A percentile compares a stretch with the other conserved stretches of the same genome.
Evolutionary conservation across 73 alveolate genomes (phyloP).

Genomic region (Stentor coeruleus): DNA sequence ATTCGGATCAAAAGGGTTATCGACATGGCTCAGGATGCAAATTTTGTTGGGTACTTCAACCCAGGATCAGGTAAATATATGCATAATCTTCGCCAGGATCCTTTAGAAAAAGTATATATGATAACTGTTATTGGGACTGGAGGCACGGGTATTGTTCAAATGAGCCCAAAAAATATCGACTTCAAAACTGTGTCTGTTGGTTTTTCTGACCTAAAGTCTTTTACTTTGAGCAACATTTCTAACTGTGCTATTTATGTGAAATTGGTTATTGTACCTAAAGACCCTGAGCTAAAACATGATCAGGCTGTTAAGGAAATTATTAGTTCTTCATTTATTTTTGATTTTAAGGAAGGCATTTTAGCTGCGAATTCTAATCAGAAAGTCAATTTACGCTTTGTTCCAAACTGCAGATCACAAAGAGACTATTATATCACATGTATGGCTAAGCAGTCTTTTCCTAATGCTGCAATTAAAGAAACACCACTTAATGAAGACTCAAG

Average conservation of each 20-base stretch:
- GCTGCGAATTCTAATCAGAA: constrained; percentile 92
- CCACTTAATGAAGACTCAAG: constrained; percentile 72
- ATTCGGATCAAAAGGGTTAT: constrained; percentile 76
- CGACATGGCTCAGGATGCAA: constrained; percentile 74
- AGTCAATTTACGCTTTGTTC: constrained; percentile 90
- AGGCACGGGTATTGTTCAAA: constrained; percentile 84
- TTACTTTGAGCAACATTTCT: constrained; percentile 80
- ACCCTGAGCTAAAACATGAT: constrained; percentile 32
- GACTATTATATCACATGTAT: constrained; percentile 81
- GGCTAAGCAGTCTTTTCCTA: constrained; percentile 86
- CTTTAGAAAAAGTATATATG: constrained; percentile 64
- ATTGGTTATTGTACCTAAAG: constrained; percentile 73
- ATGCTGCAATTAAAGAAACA: constrained; percentile 59
- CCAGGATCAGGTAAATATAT: constrained; percentile 85
- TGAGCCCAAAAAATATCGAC: constrained; percentile 82
- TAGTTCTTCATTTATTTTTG: constrained; percentile 79
- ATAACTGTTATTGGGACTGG: constrained; percentile 84
- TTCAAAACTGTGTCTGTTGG: constrained; percentile 95
- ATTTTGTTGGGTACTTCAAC: constrained; percentile 82
- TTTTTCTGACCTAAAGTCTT: constrained; percentile 75
- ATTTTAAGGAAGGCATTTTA: constrained; percentile 88
- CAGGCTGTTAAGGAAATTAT: constrained; percentile 44
- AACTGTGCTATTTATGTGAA: constrained; percentile 89
- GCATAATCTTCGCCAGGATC: constrained; percentile 50
- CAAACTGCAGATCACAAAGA: constrained; percentile 78